Evolutionary conservation across 2,329 filamentous ascomycete species (phyloP), one percentile per base, ranked within the genome.

Genomic region (Trichoderma lentiforme): DNA sequence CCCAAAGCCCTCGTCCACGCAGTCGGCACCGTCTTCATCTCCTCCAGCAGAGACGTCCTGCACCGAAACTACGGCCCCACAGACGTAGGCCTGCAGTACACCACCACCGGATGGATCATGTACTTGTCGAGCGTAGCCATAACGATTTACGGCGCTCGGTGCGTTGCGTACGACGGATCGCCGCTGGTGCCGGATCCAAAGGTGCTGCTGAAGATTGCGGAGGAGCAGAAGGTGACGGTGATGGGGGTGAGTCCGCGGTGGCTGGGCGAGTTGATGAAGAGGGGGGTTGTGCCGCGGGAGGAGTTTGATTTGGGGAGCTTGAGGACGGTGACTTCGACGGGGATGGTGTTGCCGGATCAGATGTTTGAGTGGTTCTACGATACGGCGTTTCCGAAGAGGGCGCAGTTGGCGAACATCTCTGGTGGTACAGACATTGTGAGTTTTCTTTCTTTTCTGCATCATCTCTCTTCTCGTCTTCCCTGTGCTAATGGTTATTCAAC

Each of bases 1-100:
- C 94, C 94, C 14, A 97, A 97, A 78, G 94, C 93, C 72, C 96
- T 97, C 74, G 92, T 95, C 3, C 94, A 97, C 79, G 91, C 89
- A 1, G 87, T 89, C 1, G 92, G 92, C 4, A 90, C 91, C 0
- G 82, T 88, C 1, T 80, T 93, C 34, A 74, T 93, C 28, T 86
- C 80, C 74, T 76, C 77, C 15, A 77, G 75, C 73, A 88, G 86
- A 62, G 81, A 83, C 32, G 71, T 81, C 4, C 18, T 21, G 30
- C 57, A 60, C 57, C 28, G 32, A 6, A 18, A 34, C 12, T 14
- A 24, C 5, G 78, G 74, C 0, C 75, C 82, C 0, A 77, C 81
- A n/a, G 82, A 81, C 57, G 83, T 88, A 1, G 78, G 80, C 1
- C 75, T 89, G 71, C 87, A 89, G 79, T 89, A 86, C 77, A 89